Evolutionary conservation across 805 yeast species (phyloP), one percentile per base, ranked within the genome.

Genomic region (Lipomyces yamanashiensis): DNA sequence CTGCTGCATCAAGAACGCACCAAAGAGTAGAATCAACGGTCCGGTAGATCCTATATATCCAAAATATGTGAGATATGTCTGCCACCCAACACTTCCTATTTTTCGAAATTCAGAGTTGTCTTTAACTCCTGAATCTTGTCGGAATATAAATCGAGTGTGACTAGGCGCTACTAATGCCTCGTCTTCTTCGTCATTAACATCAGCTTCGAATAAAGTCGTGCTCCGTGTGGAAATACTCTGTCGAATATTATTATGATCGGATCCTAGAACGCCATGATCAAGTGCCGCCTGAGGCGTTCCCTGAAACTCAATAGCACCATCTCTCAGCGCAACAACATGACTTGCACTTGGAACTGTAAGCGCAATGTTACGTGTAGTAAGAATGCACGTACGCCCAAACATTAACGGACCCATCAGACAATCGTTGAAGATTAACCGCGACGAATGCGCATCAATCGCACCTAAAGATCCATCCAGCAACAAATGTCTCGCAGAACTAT

Each of bases 361-460:
- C 0, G 98, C 90, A 69, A 92, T 90, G 73, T 93, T 93, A 78
- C 93, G 99, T 6, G 97, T 89, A 2, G 93, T 97, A 71, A 93
- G 81, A 62, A 93, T 80, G 75, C 96, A 87, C 3, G 98, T 93
- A 80, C 99, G 87, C 66, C 85, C 84, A 44, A 81, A 79, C 92
- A 92, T 90, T 72, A 92, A 78, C 0, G 90, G 88, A 84, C 98
- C 98, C 58, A 90, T 82, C 57, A 93, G 87, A 78, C 98, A 92
- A 71, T 90, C 84, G 70, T 92, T 95, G 74, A 92, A 93, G 64
- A 93, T 90, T 85, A 92, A 90, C 60, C 88, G 82, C 15, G 98
- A 95, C 44, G 98, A 92, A 75, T 93, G 98, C 1, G 98, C 88
- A 76, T 93, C 98, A 63, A 93, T 98, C 58, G 98, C 98, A 75